Base-by-base conservation (phyloP, 495 filamentous ascomycete species). In the Podospora fimiseda region DNA sequence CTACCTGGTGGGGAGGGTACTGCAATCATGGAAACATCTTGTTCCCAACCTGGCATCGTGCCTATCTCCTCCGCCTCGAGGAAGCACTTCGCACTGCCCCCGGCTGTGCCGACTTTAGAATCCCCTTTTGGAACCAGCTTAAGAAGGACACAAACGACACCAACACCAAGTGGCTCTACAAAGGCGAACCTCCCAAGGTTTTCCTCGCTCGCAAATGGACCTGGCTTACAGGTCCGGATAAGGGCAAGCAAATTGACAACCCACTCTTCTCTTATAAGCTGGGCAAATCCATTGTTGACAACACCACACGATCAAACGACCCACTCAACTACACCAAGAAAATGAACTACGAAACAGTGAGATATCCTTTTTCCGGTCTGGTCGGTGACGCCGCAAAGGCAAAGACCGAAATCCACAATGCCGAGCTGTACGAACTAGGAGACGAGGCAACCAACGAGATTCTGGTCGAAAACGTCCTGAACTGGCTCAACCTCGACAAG, bases 41-140 rank as follows among this genome's bases (percentile, higher is more conserved):
- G n/a, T 75, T 74, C 50, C 71, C 71, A 6, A 64, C 62, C 14
- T 75, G 72, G 72, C 72, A 75, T 55, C 68, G 71, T 9, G 64
- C 48, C 50, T 56, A 56, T 27, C 22, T 56, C 18, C 38, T 38
- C 11, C 42, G 47, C 1, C 46, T 56, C 9, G 52, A 70, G 46
- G 36, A 59, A 2, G 64, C 66, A 11, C 56, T 67, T 2, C 60
- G 52, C 9, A 57, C 21, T 13, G 52, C 48, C 19, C 8, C 18
- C 13, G 51, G 47, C 19, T 52, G 50, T 24, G 48, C 48, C 8
- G 19, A 55, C 21, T 43, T 69, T 0, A 42, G 56, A 15, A 42
- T 66, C n/a, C 60, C 60, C 1, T 70, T 53, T 55, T 70, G 60
- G 56, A 46, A 64, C 44, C n/a, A 38, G 14, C 14, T n/a, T 22